Conservation (phyloP, 768 basidiomycete species). For the Leccinum imitatum region DNA sequence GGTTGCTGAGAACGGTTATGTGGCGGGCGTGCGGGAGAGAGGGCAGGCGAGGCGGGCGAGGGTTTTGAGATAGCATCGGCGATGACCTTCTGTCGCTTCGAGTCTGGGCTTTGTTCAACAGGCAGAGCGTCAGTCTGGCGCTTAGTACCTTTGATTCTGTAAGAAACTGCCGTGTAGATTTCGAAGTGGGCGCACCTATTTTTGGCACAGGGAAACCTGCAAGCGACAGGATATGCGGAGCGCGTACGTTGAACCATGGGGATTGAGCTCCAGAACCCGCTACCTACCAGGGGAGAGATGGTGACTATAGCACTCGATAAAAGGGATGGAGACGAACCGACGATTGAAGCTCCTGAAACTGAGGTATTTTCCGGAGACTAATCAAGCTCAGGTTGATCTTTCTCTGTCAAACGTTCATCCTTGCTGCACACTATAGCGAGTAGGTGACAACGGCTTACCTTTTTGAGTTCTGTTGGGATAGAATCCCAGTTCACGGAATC, state of each 20-base stretch:
- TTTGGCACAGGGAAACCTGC: conserved; percentile 45
- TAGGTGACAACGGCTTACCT: conserved; percentile 38
- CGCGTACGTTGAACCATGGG: conserved; percentile 58
- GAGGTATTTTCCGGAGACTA: conserved; percentile 43
- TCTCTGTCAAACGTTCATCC: conserved; percentile 39
- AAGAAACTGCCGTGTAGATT: conserved; percentile 7
- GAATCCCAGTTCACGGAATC: conserved; percentile 61
- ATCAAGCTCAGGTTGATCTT: conserved; percentile 59
- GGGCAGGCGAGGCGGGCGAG: conserved; percentile 21
- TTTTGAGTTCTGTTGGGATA: conserved; percentile 58
- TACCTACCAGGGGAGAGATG: conserved; percentile 27
- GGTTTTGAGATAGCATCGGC: conserved; percentile 19
- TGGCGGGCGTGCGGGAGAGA: conserved; percentile 23
- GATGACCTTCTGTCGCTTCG: conserved; percentile 39
- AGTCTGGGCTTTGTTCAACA: conserved; percentile 42
- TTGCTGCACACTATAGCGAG: neutral
- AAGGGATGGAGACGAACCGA: conserved; percentile 37
- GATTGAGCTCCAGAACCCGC: conserved; percentile 36
- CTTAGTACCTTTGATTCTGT: conserved; percentile 36
- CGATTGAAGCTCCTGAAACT: conserved; percentile 51
- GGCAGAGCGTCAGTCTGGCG: conserved; percentile 41
- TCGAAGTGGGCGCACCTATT: conserved; percentile 26
- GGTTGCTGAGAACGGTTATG: conserved; percentile 22
- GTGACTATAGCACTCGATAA: neutral
- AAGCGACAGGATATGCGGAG: conserved; percentile 46